phyloP scores from a whole-genome alignment of 306 rosid genomes.

The Lathyrus sativus region DNA sequence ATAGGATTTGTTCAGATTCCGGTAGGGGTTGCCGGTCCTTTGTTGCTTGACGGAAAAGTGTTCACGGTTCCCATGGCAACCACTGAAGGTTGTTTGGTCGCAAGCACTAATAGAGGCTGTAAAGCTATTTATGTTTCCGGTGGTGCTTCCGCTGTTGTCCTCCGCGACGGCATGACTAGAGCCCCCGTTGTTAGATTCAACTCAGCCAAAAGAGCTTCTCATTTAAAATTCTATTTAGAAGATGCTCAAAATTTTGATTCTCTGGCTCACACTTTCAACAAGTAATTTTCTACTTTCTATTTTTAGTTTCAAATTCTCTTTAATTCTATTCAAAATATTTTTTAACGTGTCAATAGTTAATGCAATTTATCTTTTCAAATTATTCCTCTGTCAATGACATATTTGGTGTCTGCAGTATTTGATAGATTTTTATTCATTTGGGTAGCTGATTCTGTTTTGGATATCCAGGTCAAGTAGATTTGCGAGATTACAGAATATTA shows the following conservation, averaged over 20 bases:
- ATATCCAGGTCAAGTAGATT: constrained; percentile 78
- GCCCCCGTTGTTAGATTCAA: constrained; percentile 83
- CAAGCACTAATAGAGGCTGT: constrained; percentile 87
- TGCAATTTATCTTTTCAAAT: too few species aligned
- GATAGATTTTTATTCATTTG: not conserved
- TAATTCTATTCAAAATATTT: not conserved
- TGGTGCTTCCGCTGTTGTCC: constrained; percentile 67
- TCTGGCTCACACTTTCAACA: constrained; percentile 66
- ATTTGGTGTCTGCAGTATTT: not conserved
- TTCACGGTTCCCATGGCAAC: constrained; percentile 91
- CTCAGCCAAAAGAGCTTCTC: constrained; percentile 69
- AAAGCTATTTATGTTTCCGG: constrained; percentile 82
- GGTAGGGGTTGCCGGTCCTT: constrained; percentile 88
- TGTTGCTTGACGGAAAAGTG: constrained; percentile 68
- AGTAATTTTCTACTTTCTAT: constrained; percentile 33
- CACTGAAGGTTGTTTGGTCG: constrained; percentile 84
- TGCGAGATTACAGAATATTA: constrained; percentile 61
- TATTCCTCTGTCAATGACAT: too few species aligned
- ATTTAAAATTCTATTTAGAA: constrained; percentile 74
- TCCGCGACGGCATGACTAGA: constrained; percentile 82
- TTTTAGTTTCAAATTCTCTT: not conserved
- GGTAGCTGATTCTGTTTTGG: not conserved
- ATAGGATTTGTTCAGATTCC: constrained; percentile 82
- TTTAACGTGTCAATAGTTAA: too few species aligned
- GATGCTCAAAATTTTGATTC: constrained; percentile 66